These are phyloP conservation scores for Nitzschia palea DNA, from an alignment of 108 stramenopile species.

Conservation along the genomic window DNA sequence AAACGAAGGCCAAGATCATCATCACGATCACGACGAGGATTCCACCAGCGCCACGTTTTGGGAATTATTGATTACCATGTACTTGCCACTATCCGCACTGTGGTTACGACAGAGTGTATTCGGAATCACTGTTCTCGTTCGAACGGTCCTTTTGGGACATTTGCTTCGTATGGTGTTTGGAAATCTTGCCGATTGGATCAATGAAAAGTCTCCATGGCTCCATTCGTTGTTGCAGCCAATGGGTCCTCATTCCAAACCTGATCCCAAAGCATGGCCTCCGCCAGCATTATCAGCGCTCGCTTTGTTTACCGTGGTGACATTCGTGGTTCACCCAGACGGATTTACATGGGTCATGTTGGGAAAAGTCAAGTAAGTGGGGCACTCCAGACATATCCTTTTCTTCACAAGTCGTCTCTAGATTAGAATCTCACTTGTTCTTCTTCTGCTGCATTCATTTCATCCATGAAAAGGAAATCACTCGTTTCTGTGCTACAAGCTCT, in stretches of 20 bases:
- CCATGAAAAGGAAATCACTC: slow-evolving; percentile 9
- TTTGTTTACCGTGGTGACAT: slow-evolving; percentile 51
- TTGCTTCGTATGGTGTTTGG: slow-evolving; percentile 32
- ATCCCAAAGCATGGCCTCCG: slow-evolving; percentile 52
- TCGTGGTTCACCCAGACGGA: slow-evolving; percentile 74
- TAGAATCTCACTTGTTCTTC: neutral
- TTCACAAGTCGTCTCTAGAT: neutral
- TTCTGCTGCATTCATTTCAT: slow-evolving; percentile 14
- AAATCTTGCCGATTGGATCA: slow-evolving; percentile 22
- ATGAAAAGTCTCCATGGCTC: neutral
- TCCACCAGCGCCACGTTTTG: slow-evolving; percentile 18
- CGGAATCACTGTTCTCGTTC: slow-evolving; percentile 37
- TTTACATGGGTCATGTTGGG: slow-evolving; percentile 67
- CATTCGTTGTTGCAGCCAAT: neutral
- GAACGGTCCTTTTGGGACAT: slow-evolving; percentile 43
- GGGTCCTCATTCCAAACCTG: slow-evolving; percentile 18
- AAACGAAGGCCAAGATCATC: neutral
- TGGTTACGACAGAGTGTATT: slow-evolving; percentile 47
- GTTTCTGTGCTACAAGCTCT: slow-evolving; percentile 29
- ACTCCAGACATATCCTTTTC: neutral
- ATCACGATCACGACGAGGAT: slow-evolving; percentile 12
- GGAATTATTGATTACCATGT: slow-evolving; percentile 37
- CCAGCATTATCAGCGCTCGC: slow-evolving; percentile 55
- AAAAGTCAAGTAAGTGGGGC: slow-evolving; percentile 47
- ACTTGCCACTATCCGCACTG: slow-evolving; percentile 38